Base-by-base conservation (phyloP, 176 grass and related monocot species). In the Cocos nucifera region DNA sequence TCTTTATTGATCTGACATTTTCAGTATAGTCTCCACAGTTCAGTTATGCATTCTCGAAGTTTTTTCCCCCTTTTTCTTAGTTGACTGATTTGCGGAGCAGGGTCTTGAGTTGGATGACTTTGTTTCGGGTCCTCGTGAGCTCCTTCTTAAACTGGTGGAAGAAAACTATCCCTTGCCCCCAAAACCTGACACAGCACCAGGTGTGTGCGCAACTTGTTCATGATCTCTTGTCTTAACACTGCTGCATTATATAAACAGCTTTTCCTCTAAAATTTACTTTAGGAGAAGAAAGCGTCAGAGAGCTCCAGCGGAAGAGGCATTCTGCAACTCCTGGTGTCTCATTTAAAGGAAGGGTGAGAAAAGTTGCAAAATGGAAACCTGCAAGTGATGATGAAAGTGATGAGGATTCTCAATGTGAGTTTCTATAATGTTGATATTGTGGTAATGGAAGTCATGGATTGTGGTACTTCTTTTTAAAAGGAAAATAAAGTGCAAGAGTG, bases 41-140 rank as follows among this genome's bases (percentile, higher is more conserved):
- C 32, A 35, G 32, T 50, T 39, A 60, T 3, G 19, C 19, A 61
- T 58, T 52, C 22, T 25, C 53, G 65, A 65, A 44, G 17, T 22
- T 24, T 61, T 74, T 71, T 50, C 53, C 77, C 35, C 35, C 10
- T 44, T 44, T 14, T 70, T 50, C 53, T 67, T 53, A 48, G 53
- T 44, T 44, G 35, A 44, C 10, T 44, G 23, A 62, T 56, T 71
- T 70, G 24, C 65, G 39, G 54, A 76, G 59, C 75, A 98, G 93
- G 93, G 93, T 64, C 61, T 80, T 88, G 93, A 98, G 80, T 77
- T 98, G 79, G 93, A 98, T 73, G 93, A 98, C 66, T 98, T 98
- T 58, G 79, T 98, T 59, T 98, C 93, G 66, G 93, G 93, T 59
- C 93, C 93, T 28, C 84, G 87, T n/a, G 93, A 98, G 56, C 87